Percentiles rank a stretch among this genome's conserved stretches.
Conservation (phyloP, 2,329 filamentous ascomycete species). For the Pezicula carpinea region DNA sequence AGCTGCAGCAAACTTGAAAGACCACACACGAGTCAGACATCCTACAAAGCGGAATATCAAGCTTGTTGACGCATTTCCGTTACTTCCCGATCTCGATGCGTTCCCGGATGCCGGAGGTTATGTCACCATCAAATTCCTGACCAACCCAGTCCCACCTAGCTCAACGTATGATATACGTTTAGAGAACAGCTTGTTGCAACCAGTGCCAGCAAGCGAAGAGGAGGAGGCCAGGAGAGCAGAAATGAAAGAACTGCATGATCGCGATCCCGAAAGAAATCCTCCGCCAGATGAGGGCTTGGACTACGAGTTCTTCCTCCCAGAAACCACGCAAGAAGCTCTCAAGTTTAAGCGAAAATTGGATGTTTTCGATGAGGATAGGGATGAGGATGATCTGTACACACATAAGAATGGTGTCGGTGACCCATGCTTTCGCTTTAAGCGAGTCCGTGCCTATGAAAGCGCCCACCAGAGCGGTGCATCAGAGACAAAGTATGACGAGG, state of each 20-base stretch:
- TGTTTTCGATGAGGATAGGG: conserved; percentile 48
- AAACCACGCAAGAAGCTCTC: conserved; percentile 40
- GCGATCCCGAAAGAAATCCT: conserved; percentile 51
- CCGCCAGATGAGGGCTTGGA: conserved; percentile 55
- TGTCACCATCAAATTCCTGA: conserved; percentile 64
- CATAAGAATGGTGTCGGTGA: conserved; percentile 39
- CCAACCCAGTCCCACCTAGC: conserved; percentile 53
- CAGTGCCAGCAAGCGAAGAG: conserved; percentile 50
- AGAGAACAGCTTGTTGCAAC: conserved; percentile 56
- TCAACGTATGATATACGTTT: conserved; percentile 56
- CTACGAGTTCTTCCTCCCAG: conserved; percentile 63
- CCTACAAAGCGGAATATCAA: conserved; percentile 52
- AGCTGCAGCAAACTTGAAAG: conserved; percentile 49
- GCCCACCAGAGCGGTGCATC: conserved; percentile 49
- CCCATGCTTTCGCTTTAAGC: conserved; percentile 55
- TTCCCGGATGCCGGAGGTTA: conserved; percentile 67
- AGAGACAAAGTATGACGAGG: conserved; percentile 57
- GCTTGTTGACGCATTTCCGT: conserved; percentile 54
- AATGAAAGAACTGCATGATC: conserved; percentile 48
- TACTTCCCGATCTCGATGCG: conserved; percentile 63
- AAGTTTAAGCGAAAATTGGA: conserved; percentile 60
- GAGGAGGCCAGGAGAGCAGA: conserved; percentile 42
- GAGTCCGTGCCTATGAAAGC: conserved; percentile 61
- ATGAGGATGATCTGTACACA: conserved; percentile 51
- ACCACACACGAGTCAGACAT: conserved; percentile 50